Base-by-base conservation (phyloP, 148 eudicot genomes). In the Gaultheria prostrata region DNA sequence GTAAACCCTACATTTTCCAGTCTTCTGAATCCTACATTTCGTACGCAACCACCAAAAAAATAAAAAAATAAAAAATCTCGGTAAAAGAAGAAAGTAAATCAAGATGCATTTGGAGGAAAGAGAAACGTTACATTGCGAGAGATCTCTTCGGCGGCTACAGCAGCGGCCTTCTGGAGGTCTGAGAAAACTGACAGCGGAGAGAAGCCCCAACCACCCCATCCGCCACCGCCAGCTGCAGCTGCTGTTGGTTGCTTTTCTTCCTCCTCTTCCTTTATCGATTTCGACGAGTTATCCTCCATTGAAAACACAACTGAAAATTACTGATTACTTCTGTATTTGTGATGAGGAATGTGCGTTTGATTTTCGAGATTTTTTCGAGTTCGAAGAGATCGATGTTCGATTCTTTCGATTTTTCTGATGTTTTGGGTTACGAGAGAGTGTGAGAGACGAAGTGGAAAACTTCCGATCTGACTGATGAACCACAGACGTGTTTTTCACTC, bases 191-290 rank as follows among this genome's bases (percentile, higher is more conserved):
- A 96, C 32, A 92, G 86, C 30, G 95, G 85, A 15, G 98, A 90
- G 82, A 95, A 92, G 4, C 98, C 98, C 98, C 98, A 93, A 0
- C 98, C 98, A 6, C 98, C 97, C 95, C 98, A 93, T 6, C 97
- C 97, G 9, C 97, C 96, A 0, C 90, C 91, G n/a, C 90, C 91
- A 0, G 77, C 77, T 50, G 79, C 84, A 67, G 77, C 81, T n/a
- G 71, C 86, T 81, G 73, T 82, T 28, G 81, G 85, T 39, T 51
- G 86, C 72, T 24, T 74, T 43, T 69, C 86, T 46, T 69, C 81
- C 9, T 79, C 78, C 79, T 89, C 90, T 24, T 61, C 88, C 49
- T 33, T 81, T 4, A 83, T 53, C 48, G 83, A 63, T 76, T 85
- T 86, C 10, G 51, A 50, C 33, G 70, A 72, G 46, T 63, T 65